A percentile compares a stretch with the other conserved stretches of the same genome.
Evolutionary conservation across 2,329 filamentous ascomycete genomes (phyloP).

Genomic region (Pleurostoma richardsiae): DNA sequence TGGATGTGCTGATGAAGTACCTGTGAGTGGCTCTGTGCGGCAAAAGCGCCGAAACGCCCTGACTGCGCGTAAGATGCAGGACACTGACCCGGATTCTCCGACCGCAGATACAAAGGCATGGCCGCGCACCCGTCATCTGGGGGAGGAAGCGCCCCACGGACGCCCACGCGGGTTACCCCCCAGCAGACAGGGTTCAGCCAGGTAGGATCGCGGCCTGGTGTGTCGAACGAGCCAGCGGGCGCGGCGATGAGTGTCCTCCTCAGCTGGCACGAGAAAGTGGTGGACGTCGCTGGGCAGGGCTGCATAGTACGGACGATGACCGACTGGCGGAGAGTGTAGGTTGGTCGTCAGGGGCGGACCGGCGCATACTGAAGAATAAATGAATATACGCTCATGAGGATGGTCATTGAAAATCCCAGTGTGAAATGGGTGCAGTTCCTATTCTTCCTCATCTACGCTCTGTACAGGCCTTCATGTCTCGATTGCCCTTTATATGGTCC

Average conservation of each 20-base stretch:
- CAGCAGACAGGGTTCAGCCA: slow-evolving; percentile 89
- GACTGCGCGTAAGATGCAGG: too few relatives aligned
- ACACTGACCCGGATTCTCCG: too few relatives aligned
- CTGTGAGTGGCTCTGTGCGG: slow-evolving; percentile 53
- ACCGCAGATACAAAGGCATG: slow-evolving; percentile 84
- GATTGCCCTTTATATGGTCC: too few relatives aligned
- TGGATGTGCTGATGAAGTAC: slow-evolving; percentile 98
- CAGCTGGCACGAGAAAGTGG: slow-evolving; percentile 98
- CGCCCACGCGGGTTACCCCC: slow-evolving; percentile 54
- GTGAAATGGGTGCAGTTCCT: too few relatives aligned
- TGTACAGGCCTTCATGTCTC: too few relatives aligned
- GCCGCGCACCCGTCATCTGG: slow-evolving; percentile 34
- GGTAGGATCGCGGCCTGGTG: slow-evolving; percentile 51
- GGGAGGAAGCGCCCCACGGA: slow-evolving; percentile 35
- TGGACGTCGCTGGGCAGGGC: slow-evolving; percentile 86
- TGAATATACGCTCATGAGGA: neutral
- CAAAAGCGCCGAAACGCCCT: neutral
- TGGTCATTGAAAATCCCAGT: too few relatives aligned
- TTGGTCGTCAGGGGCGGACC: slow-evolving; percentile 13
- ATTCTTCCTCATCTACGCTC: too few relatives aligned
- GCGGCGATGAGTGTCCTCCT: slow-evolving; percentile 93
- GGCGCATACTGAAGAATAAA: neutral
- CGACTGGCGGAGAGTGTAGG: slow-evolving; percentile 83
- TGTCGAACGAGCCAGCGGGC: slow-evolving; percentile 62
- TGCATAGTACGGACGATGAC: slow-evolving; percentile 94